A percentile compares a stretch with the other conserved stretches of the same genome.
These are phyloP conservation scores for Abrus pulchellus DNA, from an alignment of 306 rosid species.

Conservation along the genomic window DNA sequence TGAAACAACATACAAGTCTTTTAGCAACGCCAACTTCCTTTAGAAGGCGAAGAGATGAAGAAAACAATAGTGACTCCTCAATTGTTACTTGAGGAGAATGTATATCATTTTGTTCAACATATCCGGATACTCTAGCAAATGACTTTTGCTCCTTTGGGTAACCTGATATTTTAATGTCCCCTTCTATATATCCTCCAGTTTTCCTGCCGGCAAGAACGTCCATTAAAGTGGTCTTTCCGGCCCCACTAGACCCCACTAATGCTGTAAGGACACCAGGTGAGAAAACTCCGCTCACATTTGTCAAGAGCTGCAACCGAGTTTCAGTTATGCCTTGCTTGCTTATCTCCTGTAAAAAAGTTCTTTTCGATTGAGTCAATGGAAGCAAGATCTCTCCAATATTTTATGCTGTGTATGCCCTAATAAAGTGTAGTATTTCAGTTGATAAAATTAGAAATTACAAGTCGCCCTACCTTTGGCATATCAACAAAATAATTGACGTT, in stretches of 20 bases:
- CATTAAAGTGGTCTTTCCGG: slow-evolving; percentile 96
- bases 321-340: slow-evolving; percentile 74
- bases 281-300: slow-evolving; percentile 84
- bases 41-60: slow-evolving; percentile 87
- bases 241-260: slow-evolving; percentile 93
- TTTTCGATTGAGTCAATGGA: neutral
- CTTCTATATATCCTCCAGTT: slow-evolving; percentile 93
- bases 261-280: slow-evolving; percentile 96
- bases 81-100: slow-evolving; percentile 95
- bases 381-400: slow-evolving; percentile 6
- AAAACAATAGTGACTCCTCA: slow-evolving; percentile 86
- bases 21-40: slow-evolving; percentile 71
- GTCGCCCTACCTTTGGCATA: slow-evolving; percentile 75
- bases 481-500: slow-evolving; percentile 89
- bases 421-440: slow-evolving; percentile 5
- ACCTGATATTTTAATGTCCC: slow-evolving; percentile 84
- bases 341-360: slow-evolving; percentile 62
- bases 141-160: slow-evolving; percentile 80
- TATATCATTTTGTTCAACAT: slow-evolving; percentile 94
- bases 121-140: slow-evolving; percentile 90
- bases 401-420: slow-evolving; percentile 20
- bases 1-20: slow-evolving; percentile 63
- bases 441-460: slow-evolving; percentile 28
- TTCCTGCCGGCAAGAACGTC: slow-evolving; percentile 97
- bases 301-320: slow-evolving; percentile 77